Evolutionary conservation across 116 monocot species (phyloP), one percentile per base, ranked within the genome.

Genomic region (Cymodocea nodosa): DNA sequence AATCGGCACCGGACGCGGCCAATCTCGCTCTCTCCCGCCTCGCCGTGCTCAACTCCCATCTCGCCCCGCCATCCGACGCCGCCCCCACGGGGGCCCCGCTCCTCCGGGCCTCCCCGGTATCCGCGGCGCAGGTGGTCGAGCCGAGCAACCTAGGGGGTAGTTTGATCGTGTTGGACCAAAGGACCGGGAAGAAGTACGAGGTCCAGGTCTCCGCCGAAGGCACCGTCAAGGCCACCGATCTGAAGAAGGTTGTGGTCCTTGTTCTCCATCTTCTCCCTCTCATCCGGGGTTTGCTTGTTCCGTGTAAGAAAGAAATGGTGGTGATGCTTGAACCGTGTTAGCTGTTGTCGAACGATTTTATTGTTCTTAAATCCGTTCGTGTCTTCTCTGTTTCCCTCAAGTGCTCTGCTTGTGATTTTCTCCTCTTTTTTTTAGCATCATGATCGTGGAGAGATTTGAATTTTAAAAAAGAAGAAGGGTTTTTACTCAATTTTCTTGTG

Each of bases 141-240:
- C 71, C 75, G 12, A 75, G 79, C 30, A 76, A 75, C 59, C 70
- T 81, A 10, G 76, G 61, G 13, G 97, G 97, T 2, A 50, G 59
- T 19, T 65, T 97, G 62, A 39, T 70, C 18, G 88, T 91, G 44
- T 58, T 91, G 14, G 97, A 97, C 60, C 67, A 49, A 39, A 77
- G 97, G 69, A 88, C 91, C 35, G 88, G 91, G 57, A 90, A 79
- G 82, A 77, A 65, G 64, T 84, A 73, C 67, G 85, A 80, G 62
- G 6, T 97, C 70, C 67, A 77, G 69, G 71, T 97, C 9, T 87
- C 97, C 9, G 77, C 79, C 16, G 86, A 91, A 25, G 97, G 97
- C 22, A 81, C 97, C 20, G 78, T 97, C 19, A 81, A 72, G 71
- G 85, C 91, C 23, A 74, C 81, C 36, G 91, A 97, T 66, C 73